Conservation (phyloP, 768 basidiomycete genomes). For the Pseudohyphozyma bogoriensis region DNA sequence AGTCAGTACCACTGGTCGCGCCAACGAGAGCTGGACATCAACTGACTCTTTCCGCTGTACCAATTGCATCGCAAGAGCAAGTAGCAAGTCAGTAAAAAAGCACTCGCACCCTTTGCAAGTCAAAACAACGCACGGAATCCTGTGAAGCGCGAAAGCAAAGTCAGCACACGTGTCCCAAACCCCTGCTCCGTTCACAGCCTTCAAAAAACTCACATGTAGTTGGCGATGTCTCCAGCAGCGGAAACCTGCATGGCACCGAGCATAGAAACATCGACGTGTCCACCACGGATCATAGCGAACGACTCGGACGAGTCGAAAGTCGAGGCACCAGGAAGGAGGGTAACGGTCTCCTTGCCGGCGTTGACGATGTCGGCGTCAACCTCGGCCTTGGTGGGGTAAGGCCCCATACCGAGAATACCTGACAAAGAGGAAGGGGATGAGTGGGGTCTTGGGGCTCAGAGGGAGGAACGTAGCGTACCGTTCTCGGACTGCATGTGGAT, state of each 20-base stretch:
- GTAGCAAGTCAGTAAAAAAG: too few relatives aligned
- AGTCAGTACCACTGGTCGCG: background rate
- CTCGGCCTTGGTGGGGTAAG: slow-evolving; percentile 39
- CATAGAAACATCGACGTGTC: slow-evolving; percentile 86
- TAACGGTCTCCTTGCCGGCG: slow-evolving; percentile 89
- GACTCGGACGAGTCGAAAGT: slow-evolving; percentile 89
- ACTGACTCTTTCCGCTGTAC: slow-evolving; percentile 50
- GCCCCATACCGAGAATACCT: slow-evolving; percentile 36
- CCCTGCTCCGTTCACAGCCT: background rate
- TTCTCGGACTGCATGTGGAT: slow-evolving; percentile 43
- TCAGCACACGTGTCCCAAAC: too few relatives aligned
- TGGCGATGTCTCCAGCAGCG: slow-evolving; percentile 58
- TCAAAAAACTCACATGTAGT: too few relatives aligned
- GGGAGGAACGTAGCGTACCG: slow-evolving; percentile 17
- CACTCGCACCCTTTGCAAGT: too few relatives aligned
- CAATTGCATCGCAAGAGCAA: background rate
- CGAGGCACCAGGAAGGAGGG: slow-evolving; percentile 80
- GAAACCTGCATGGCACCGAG: slow-evolving; percentile 95
- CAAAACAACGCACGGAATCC: too few relatives aligned
- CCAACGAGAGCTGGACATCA: background rate
- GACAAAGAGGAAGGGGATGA: background rate
- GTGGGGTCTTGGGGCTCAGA: background rate
- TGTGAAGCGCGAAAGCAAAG: too few relatives aligned
- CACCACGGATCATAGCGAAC: slow-evolving; percentile 95
- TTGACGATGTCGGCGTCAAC: slow-evolving; percentile 67